These are phyloP conservation scores for Coprinopsis sp. DNA, from an alignment of 768 basidiomycete species.

Conservation along the genomic window DNA sequence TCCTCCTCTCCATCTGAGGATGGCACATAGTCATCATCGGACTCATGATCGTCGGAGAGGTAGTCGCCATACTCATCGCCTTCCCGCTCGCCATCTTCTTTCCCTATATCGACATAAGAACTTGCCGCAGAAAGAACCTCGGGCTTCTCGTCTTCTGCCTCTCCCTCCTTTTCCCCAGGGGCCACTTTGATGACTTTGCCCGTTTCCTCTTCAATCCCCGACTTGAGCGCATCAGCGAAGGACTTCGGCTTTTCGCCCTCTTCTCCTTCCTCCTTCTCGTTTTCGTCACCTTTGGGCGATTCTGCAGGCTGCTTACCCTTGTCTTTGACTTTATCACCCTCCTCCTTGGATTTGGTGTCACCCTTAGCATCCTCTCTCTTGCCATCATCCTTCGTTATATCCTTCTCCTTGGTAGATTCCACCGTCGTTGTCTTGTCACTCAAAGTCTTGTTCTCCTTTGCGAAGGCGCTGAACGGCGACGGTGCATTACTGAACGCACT, in stretches of 20 bases:
- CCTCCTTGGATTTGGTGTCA: conserved; percentile 2
- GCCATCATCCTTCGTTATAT: conserved; percentile 14
- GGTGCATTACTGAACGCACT: conserved; percentile 43
- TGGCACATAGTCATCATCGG: conserved; percentile 24
- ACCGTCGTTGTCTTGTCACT: conserved; percentile 55
- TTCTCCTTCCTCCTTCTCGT: neutral
- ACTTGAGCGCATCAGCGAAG: neutral
- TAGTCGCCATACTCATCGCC: conserved; percentile 22
- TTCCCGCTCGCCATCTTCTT: conserved; percentile 19
- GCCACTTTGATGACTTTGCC: neutral
- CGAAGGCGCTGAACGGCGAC: conserved; percentile 38
- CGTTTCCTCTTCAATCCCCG: neutral
- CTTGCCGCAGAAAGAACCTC: conserved; percentile 15
- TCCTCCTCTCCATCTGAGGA: conserved; percentile 11
- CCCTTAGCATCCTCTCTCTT: neutral
- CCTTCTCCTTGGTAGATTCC: conserved; percentile 25
- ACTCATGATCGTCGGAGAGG: conserved; percentile 25
- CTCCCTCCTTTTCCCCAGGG: neutral
- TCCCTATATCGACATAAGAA: conserved; percentile 21
- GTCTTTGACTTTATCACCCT: neutral
- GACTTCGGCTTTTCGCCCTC: neutral
- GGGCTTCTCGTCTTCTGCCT: neutral
- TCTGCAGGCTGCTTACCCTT: neutral
- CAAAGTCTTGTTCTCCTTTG: conserved; percentile 39
- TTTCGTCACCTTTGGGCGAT: conserved; percentile 5